A percentile compares a stretch with the other conserved stretches of the same genome.
Evolutionary conservation across 179 eudicot species (phyloP).

Genomic region (Heliamphora pulchella): DNA sequence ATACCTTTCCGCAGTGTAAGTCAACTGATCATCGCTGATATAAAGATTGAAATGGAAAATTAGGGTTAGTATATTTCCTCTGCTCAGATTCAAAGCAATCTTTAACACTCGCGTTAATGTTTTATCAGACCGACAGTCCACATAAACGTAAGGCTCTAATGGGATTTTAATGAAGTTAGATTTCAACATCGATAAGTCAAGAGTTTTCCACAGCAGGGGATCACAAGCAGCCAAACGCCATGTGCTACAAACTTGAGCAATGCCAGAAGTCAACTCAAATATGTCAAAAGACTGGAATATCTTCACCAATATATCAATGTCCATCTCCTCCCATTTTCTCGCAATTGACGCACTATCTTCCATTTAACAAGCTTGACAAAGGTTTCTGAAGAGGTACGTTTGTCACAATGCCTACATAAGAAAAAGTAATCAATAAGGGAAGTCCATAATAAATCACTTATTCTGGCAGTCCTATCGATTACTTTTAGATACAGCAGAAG

Average conservation of each 20-base stretch:
- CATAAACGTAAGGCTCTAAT: constrained; percentile 41
- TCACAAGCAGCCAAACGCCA: constrained; percentile 43
- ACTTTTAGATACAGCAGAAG: not conserved
- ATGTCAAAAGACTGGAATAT: constrained; percentile 31
- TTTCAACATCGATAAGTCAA: constrained; percentile 29
- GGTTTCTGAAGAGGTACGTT: not conserved
- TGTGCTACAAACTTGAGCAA: constrained; percentile 38
- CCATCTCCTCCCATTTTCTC: constrained; percentile 41
- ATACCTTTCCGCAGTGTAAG: constrained; percentile 44
- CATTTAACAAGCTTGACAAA: constrained; percentile 17
- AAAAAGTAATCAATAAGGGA: not conserved
- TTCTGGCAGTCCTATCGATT: not conserved
- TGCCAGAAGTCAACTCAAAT: constrained; percentile 30
- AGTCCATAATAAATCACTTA: not conserved
- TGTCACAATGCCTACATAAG: constrained; percentile 8
- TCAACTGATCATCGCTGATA: constrained; percentile 40
- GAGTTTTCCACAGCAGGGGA: constrained; percentile 37
- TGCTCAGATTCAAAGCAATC: constrained; percentile 37
- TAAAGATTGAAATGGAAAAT: constrained; percentile 38
- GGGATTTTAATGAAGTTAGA: constrained; percentile 39
- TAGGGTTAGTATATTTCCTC: constrained; percentile 22
- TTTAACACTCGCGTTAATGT: constrained; percentile 28
- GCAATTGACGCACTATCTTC: constrained; percentile 16
- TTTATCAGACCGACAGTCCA: constrained; percentile 34
- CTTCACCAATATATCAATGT: constrained; percentile 35